phyloP scores from a whole-genome alignment of 2,329 filamentous ascomycete species.

The Rasamsonia emersonii region DNA sequence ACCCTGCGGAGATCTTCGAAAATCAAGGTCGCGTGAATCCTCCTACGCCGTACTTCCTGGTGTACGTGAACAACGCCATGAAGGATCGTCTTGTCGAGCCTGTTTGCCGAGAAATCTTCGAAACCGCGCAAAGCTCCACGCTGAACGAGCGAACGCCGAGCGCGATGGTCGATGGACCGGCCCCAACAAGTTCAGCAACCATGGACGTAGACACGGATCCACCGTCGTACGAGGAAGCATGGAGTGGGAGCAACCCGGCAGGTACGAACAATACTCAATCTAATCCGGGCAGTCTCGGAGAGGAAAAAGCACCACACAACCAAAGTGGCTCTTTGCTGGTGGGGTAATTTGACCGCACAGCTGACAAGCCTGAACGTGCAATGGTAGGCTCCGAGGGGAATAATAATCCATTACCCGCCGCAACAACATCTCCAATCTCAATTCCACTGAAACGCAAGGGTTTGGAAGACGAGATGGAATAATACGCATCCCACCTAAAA shows the following conservation, averaged over 20 bases:
- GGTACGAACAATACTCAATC: constrained; percentile 20
- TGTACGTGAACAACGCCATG: constrained; percentile 65
- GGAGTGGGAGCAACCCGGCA: constrained; percentile 14
- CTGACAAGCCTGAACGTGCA: constrained; percentile 20
- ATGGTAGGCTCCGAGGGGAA: constrained; percentile 19
- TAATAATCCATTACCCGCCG: neutral
- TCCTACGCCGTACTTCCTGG: constrained; percentile 74
- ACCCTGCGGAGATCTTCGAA: constrained; percentile 60
- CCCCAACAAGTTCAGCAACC: constrained; percentile 7
- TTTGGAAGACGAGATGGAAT: constrained; percentile 12
- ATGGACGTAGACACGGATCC: constrained; percentile 22
- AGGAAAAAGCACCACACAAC: no score
- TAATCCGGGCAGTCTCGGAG: no score
- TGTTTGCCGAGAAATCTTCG: constrained; percentile 40
- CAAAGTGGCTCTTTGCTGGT: no score
- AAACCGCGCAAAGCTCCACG: constrained; percentile 5
- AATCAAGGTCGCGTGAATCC: constrained; percentile 51
- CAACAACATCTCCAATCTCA: constrained; percentile 11
- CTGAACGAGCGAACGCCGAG: neutral
- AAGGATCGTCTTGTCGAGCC: constrained; percentile 53
- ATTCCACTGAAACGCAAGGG: constrained; percentile 31
- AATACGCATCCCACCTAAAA: no score
- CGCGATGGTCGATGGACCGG: constrained; percentile 12
- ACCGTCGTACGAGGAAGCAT: constrained; percentile 21
- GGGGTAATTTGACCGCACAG: constrained; percentile 8